A percentile compares a stretch with the other conserved stretches of the same genome.
Conservation (phyloP, 2,329 filamentous ascomycete genomes). For the Aspergillus sp. region DNA sequence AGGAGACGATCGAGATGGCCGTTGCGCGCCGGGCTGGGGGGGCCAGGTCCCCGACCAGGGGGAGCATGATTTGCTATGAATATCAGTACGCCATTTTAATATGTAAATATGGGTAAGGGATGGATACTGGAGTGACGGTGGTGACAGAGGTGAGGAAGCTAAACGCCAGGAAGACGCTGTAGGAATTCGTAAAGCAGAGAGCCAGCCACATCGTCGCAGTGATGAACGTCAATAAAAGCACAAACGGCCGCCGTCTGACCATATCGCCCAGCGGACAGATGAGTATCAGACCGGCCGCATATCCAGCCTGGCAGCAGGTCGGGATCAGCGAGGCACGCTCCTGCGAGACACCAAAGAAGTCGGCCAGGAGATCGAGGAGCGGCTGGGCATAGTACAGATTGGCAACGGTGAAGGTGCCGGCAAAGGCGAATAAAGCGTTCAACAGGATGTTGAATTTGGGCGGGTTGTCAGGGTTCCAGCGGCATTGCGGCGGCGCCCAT, state of each 20-base stretch:
- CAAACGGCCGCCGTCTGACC: constrained; percentile 66
- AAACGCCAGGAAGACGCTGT: constrained; percentile 65
- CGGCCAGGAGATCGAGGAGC: constrained; percentile 72
- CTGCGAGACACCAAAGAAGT: constrained; percentile 68
- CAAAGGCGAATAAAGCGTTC: constrained; percentile 67
- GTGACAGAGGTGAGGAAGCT: constrained; percentile 74
- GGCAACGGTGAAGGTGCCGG: constrained; percentile 57
- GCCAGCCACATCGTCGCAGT: constrained; percentile 69
- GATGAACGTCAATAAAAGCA: constrained; percentile 64
- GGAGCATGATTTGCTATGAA: constrained; percentile 67
- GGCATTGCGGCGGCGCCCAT: constrained; percentile 66
- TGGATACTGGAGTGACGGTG: constrained; percentile 66
- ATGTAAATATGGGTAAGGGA: not conserved
- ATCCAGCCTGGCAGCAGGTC: constrained; percentile 76
- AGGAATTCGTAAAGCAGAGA: constrained; percentile 66
- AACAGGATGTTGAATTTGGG: constrained; percentile 66
- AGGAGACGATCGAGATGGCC: constrained; percentile 71
- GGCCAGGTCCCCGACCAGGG: constrained; percentile 75
- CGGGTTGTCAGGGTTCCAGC: constrained; percentile 66
- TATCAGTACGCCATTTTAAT: too few relatives aligned
- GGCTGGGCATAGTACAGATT: constrained; percentile 83
- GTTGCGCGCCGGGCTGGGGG: constrained; percentile 67
- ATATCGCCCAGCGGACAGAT: constrained; percentile 74
- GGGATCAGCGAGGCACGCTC: constrained; percentile 68
- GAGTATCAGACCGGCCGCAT: constrained; percentile 71